These are phyloP conservation scores for Rhytidhysteron rufulum DNA, from an alignment of 2,329 filamentous ascomycete species.

Conservation along the genomic window DNA sequence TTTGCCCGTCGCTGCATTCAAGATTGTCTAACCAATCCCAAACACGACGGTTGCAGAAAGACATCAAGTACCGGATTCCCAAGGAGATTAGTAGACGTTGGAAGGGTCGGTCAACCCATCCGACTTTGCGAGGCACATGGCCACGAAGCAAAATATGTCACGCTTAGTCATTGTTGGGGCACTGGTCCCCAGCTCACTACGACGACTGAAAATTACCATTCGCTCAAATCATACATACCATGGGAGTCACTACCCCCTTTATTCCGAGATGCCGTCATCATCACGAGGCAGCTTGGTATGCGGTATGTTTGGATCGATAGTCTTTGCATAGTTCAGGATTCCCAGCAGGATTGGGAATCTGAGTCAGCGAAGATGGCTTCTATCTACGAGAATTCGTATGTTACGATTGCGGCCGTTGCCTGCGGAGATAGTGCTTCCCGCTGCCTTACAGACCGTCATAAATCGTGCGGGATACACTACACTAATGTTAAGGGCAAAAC, in stretches of 20 bases:
- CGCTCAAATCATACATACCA: constrained; percentile 20
- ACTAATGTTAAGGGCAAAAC: constrained; percentile 22
- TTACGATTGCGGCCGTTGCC: constrained; percentile 28
- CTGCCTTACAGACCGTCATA: constrained; percentile 22
- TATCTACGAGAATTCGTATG: constrained; percentile 30
- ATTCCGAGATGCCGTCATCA: constrained; percentile 23
- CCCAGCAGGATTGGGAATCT: constrained; percentile 28
- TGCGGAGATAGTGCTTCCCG: constrained; percentile 17
- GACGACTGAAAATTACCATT: constrained; percentile 26
- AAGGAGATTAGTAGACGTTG: constrained; percentile 29
- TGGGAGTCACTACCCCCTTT: constrained; percentile 23
- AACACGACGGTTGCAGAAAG: constrained; percentile 22
- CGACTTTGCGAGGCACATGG: constrained; percentile 28
- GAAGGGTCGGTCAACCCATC: constrained; percentile 22
- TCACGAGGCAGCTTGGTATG: constrained; percentile 28
- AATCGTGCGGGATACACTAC: constrained; percentile 22
- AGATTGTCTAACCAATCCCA: constrained; percentile 27
- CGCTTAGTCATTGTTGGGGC: constrained; percentile 32
- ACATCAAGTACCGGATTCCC: constrained; percentile 17
- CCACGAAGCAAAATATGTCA: constrained; percentile 23
- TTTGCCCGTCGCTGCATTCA: constrained; percentile 30
- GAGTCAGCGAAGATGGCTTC: constrained; percentile 31
- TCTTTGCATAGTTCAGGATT: constrained; percentile 33
- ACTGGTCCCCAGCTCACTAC: constrained; percentile 17
- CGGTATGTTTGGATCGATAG: constrained; percentile 34